Base-by-base conservation (phyloP, 331 rosid genomes). In the Malus hybrid region DNA sequence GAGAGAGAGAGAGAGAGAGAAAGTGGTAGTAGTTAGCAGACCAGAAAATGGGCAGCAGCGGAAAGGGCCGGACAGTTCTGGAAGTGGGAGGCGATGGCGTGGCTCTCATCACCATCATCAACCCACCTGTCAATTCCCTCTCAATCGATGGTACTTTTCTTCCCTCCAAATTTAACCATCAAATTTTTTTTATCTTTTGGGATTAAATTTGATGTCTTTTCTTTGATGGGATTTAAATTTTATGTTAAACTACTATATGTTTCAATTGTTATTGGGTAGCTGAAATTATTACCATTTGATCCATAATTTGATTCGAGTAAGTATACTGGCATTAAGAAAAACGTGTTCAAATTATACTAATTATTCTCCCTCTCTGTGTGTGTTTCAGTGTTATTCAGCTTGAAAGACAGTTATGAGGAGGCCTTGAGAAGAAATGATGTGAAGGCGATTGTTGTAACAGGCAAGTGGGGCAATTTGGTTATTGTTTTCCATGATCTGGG, bases 61-160 rank as follows among this genome's bases (percentile, higher is more conserved):
- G 62, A 33, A 88, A 82, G 70, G 96, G 97, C 9, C 86, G 86
- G 74, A 85, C 97, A 10, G 70, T 72, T 9, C 52, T 94, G 81
- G 89, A 94, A 36, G 92, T 94, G 64, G 99, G 97, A 72, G 72
- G 85, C 67, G 99, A 94, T 74, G 97, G 99, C 10, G 92, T 92
- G 33, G 97, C 91, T 68, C 18, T 94, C 71, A 89, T 92, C 86
- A 94, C 97, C 78, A 80, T 94, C 80, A 77, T 92, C 87, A 86
- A 94, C 71, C 99, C 99, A 69, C 99, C 99, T 36, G 97, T 94
- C 68, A 94, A 94, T 83, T 89, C 99, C 56, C 96, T 94, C 76
- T 94, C 99, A 14, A 76, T 84, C 55, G 97, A 94, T 74, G 99
- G 99, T 85, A 84, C 20, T 9, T n/a, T 55, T 70, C 50, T 15